Evolutionary conservation across 768 basidiomycete genomes (phyloP).

Genomic region (Mycena galopus): DNA sequence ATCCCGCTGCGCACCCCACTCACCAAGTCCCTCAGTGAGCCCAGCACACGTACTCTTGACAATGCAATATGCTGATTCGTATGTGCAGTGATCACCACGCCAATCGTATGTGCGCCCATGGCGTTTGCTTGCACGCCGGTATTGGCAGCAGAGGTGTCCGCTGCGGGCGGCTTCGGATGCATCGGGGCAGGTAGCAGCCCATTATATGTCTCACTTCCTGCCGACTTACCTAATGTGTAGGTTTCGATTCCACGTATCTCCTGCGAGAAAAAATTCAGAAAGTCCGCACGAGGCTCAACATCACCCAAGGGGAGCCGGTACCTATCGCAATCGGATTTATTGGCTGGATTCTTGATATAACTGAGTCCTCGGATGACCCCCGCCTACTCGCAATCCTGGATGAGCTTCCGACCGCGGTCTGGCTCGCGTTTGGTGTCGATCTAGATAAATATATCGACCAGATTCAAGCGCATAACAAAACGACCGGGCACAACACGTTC

Average conservation of each 20-base stretch:
- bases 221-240: slow-evolving; percentile 40
- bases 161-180: no score
- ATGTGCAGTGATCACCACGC: slow-evolving; percentile 60
- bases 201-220: no score
- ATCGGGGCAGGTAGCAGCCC: no score
- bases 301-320: slow-evolving; percentile 49
- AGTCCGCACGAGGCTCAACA: slow-evolving; percentile 51
- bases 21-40: no score
- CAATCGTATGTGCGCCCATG: slow-evolving; percentile 73
- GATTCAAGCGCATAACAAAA: slow-evolving; percentile 54
- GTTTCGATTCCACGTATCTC: slow-evolving; percentile 49
- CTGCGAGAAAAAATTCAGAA: slow-evolving; percentile 57
- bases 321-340: slow-evolving; percentile 73
- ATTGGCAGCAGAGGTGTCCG: slow-evolving; percentile 59
- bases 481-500: slow-evolving; percentile 58
- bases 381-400: slow-evolving; percentile 59
- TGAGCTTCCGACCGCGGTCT: slow-evolving; percentile 63
- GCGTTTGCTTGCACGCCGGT: slow-evolving; percentile 53
- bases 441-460: slow-evolving; percentile 64
- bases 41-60: no score
- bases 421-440: slow-evolving; percentile 72
- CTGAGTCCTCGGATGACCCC: slow-evolving; percentile 48
- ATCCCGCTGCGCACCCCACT: no score
- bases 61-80: no score
- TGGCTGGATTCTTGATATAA: slow-evolving; percentile 67